These are phyloP conservation scores for Agaricus subrufescens DNA, from an alignment of 768 basidiomycete species.

Conservation along the genomic window DNA sequence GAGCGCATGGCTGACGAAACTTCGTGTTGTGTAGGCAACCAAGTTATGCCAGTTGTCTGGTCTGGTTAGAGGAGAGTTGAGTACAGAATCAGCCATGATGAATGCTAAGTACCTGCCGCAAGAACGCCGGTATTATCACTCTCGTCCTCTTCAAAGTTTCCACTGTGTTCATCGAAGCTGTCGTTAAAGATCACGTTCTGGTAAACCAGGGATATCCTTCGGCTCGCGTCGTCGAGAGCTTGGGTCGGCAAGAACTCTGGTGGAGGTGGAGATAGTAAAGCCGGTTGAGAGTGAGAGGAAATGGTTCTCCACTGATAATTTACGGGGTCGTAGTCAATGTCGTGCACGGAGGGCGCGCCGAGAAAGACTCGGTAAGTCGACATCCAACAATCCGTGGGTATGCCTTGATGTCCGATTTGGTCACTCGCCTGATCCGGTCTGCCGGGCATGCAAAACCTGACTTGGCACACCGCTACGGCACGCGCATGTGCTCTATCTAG, in stretches of 20 bases:
- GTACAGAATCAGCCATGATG: not conserved
- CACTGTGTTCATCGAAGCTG: conserved; percentile 28
- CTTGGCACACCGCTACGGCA: too few relatives aligned
- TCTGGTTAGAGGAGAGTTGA: conserved; percentile 21
- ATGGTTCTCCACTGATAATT: conserved; percentile 20
- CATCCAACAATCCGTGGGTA: not conserved
- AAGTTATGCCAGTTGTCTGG: conserved; percentile 49
- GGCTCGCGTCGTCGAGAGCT: conserved; percentile 61
- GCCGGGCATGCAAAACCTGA: too few relatives aligned
- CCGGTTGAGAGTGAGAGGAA: conserved; percentile 15
- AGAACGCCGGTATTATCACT: conserved; percentile 10
- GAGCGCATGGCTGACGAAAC: not conserved
- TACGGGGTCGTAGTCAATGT: conserved; percentile 29
- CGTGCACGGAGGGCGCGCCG: conserved; percentile 39
- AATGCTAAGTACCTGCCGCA: not conserved
- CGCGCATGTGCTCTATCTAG: too few relatives aligned
- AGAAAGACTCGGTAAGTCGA: conserved; percentile 48
- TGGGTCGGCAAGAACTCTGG: conserved; percentile 7
- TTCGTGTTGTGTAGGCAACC: conserved; percentile 44
- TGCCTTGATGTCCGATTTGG: too few relatives aligned
- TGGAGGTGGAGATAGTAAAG: not conserved
- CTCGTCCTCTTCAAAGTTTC: conserved; percentile 14
- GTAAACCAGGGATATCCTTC: conserved; percentile 67
- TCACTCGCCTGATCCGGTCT: too few relatives aligned
- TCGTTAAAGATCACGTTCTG: conserved; percentile 68